Evolutionary conservation across 495 filamentous ascomycete species (phyloP).

Genomic region (Aspergillus haitiensis): DNA sequence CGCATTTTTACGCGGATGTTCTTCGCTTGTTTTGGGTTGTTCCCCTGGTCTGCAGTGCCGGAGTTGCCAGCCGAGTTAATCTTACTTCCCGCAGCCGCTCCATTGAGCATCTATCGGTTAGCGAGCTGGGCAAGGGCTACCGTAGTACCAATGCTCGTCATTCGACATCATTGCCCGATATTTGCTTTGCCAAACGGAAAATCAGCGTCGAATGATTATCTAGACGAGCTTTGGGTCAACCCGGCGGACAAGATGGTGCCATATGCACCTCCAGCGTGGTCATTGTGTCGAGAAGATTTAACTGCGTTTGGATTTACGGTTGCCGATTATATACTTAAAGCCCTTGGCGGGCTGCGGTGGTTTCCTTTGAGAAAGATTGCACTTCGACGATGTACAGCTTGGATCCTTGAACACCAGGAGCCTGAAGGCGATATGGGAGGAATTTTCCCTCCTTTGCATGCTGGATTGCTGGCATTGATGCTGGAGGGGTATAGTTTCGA

Average conservation of each 20-base stretch:
- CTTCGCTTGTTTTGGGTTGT: too few relatives aligned
- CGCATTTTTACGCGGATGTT: too few relatives aligned
- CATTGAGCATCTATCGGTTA: too few relatives aligned
- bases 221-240: slow-evolving; percentile 5
- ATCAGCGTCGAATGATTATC: background rate
- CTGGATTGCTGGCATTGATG: slow-evolving; percentile 26
- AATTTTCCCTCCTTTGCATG: slow-evolving; percentile 35
- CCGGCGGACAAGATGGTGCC: background rate
- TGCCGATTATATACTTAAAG: background rate
- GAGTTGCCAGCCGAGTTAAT: too few relatives aligned
- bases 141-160: too few relatives aligned
- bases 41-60: too few relatives aligned
- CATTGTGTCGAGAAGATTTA: background rate
- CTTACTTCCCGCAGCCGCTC: too few relatives aligned
- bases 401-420: slow-evolving; percentile 39
- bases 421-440: slow-evolving; percentile 33
- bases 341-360: background rate
- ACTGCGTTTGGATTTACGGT: background rate
- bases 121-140: too few relatives aligned
- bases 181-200: background rate
- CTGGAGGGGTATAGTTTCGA: slow-evolving; percentile 36
- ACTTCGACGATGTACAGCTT: slow-evolving; percentile 24
- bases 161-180: background rate
- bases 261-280: background rate
- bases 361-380: slow-evolving; percentile 20